Evolutionary conservation across 1,284 basidiomycete species (phyloP).

Genomic region (Ceratobasidium papillatum): DNA sequence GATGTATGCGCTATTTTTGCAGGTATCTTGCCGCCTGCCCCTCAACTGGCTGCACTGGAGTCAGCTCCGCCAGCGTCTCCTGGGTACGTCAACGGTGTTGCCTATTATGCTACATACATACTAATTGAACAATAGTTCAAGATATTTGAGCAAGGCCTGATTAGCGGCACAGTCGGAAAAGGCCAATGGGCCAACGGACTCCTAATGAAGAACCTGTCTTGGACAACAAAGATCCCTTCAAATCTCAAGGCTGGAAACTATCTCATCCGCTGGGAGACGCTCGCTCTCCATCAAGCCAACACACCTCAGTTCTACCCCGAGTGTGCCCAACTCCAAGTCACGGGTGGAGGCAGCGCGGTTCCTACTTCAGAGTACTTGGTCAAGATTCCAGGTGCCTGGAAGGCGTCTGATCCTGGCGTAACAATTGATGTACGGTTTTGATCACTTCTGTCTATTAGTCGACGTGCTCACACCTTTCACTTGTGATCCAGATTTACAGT

Average conservation of each 20-base stretch:
- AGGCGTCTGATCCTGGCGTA: constrained; percentile 43
- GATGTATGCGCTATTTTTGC: background rate
- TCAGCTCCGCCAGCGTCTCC: constrained; percentile 42
- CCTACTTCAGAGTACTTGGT: constrained; percentile 49
- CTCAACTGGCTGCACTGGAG: constrained; percentile 46
- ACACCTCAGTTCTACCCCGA: constrained; percentile 46
- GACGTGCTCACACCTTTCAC: background rate
- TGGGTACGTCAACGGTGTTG: constrained; percentile 40
- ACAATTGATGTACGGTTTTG: constrained; percentile 24
- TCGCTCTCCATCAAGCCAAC: constrained; percentile 46
- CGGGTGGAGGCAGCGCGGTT: constrained; percentile 42
- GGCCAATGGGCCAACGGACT: constrained; percentile 61
- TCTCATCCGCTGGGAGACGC: constrained; percentile 42
- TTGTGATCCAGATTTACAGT: constrained; percentile 41
- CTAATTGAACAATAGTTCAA: constrained; percentile 57
- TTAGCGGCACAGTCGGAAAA: constrained; percentile 59
- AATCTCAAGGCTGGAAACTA: constrained; percentile 41
- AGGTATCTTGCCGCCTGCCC: constrained; percentile 45
- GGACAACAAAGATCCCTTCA: constrained; percentile 43
- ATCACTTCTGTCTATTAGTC: background rate
- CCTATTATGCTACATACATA: background rate
- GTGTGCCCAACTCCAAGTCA: constrained; percentile 46
- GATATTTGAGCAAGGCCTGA: constrained; percentile 64
- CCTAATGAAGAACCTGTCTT: constrained; percentile 56
- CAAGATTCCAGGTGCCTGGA: constrained; percentile 55